Evolutionary conservation across 2,329 filamentous ascomycete species (phyloP), one percentile per base, ranked within the genome.

Genomic region (Penicillium fuscoglaucum): DNA sequence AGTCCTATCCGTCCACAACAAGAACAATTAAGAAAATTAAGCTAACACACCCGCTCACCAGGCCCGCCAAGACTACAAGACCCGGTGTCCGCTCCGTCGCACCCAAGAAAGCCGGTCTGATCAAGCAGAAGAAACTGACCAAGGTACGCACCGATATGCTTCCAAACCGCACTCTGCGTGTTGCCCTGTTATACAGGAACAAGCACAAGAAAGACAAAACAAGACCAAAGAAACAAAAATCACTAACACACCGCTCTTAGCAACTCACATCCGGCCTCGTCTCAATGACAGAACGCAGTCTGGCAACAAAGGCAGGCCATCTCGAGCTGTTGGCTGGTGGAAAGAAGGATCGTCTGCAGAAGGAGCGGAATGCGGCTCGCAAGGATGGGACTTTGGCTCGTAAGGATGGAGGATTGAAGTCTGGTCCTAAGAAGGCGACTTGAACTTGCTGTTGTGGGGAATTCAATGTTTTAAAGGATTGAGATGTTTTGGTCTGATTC

Each of bases 301-400:
- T 90, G 10, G 88, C 87, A 13, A 79, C 85, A 61, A 84, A 84
- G 68, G 88, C 87, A 6, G 88, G 88, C 15, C 88, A 91, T 80
- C 68, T 90, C 68, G 88, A 91, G 73, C 70, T 90, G 68, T 72
- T 90, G 68, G 80, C 80, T 57, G 86, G 87, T 2, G 87, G 86
- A 13, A 89, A 88, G 81, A 87, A 84, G 74, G 80, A 84, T 60
- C 79, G 74, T 66, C 77, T 78, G 66, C 67, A 62, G 59, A 72
- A 71, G 61, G 73, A 68, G 60, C 68, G 70, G 52, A 68, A 69
- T 59, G 76, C 78, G n/a, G 64, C 60, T 12, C 64, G 62, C 52
- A 67, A 60, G 55, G 68, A 72, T 19, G 55, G 55, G 15, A 57
- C 54, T 39, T 31, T 46, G 26, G 64, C 59, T 12, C 64, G 62